Base-by-base conservation (phyloP, 2,329 filamentous ascomycete genomes). In the Exophiala sideris region DNA sequence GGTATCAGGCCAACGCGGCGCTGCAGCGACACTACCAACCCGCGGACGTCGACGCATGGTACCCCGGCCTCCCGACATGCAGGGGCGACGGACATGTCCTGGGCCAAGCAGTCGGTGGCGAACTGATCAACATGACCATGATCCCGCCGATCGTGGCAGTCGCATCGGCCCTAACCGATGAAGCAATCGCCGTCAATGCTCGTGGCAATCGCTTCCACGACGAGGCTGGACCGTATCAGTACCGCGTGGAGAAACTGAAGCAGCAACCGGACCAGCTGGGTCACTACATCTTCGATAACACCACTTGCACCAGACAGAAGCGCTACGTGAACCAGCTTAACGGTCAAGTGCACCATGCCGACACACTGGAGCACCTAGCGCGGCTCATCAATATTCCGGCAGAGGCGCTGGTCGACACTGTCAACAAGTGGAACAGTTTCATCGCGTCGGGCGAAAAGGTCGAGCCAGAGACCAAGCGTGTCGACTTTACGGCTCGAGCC, bases 1-100 rank as follows among this genome's bases (percentile, higher is more conserved):
- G 90, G 1, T 83, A 86, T 60, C 82, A 87, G 65, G 89, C 91
- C 9, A 91, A 97, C 68, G 10, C 47, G 38, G 47, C 47, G 3
- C 47, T 49, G 5, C 34, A 35, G 18, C 35, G 18, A 16, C 47
- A 20, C 3, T 49, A 49, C 32, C 5, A 6, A 29, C 47, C 47
- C 10, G 16, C 47, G 3, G 8, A n/a, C 10, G 7, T 18, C 6
- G 35, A 49, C 21, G 11, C 35, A 16, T 49, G 47, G 47, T 49
- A 49, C 16, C 47, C 47, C 12, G 47, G 47, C 24, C 18, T 49
- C 12, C 38, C 47, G 14, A 49, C 47, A 3, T 49, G 47, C 16
- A 16, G 47, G 10, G 47, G 47, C 12, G 47, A 49, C 24, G 47
- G 47, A 6, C 47, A 49, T 33, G 10, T 49, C 16, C 16, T 49